Evolutionary conservation across 2,329 filamentous ascomycete species (phyloP).

Genomic region (Stromatinia cepivora): DNA sequence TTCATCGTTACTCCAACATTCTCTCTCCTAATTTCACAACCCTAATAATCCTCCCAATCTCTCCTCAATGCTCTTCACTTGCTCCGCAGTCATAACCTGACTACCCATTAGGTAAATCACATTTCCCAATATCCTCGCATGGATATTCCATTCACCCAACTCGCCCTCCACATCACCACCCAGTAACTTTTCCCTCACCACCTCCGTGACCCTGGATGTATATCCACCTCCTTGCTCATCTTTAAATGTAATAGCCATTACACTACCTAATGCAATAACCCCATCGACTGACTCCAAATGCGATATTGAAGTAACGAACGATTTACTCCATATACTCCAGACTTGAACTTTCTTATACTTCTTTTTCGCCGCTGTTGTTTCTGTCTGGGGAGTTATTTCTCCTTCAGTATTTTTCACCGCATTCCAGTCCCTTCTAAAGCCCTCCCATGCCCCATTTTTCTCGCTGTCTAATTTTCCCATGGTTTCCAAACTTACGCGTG

Average conservation of each 20-base stretch:
- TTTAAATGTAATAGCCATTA: constrained; percentile 63
- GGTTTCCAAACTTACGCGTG: constrained; percentile 61
- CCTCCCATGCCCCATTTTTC: constrained; percentile 57
- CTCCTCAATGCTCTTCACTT: constrained; percentile 32
- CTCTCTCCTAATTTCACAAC: background rate
- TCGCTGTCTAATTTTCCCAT: constrained; percentile 59
- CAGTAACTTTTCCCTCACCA: constrained; percentile 45
- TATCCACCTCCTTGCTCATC: constrained; percentile 44
- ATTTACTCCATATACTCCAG: constrained; percentile 72
- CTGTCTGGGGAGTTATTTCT: background rate
- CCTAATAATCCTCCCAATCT: constrained; percentile 25
- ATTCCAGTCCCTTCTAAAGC: constrained; percentile 53
- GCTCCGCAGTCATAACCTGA: constrained; percentile 44
- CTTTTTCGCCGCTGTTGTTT: background rate
- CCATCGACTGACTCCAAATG: constrained; percentile 56
- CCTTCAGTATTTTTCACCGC: background rate
- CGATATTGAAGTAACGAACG: constrained; percentile 61
- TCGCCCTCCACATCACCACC: background rate
- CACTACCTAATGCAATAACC: constrained; percentile 72
- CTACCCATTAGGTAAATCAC: constrained; percentile 60
- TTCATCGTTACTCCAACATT: background rate
- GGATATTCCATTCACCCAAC: constrained; percentile 46
- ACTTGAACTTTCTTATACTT: constrained; percentile 30
- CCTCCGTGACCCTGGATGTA: constrained; percentile 43
- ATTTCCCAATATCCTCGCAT: constrained; percentile 57